A percentile compares a stretch with the other conserved stretches of the same genome.
phyloP scores from a whole-genome alignment of 2,329 filamentous ascomycete species.

The Botrytis sinoallii region DNA sequence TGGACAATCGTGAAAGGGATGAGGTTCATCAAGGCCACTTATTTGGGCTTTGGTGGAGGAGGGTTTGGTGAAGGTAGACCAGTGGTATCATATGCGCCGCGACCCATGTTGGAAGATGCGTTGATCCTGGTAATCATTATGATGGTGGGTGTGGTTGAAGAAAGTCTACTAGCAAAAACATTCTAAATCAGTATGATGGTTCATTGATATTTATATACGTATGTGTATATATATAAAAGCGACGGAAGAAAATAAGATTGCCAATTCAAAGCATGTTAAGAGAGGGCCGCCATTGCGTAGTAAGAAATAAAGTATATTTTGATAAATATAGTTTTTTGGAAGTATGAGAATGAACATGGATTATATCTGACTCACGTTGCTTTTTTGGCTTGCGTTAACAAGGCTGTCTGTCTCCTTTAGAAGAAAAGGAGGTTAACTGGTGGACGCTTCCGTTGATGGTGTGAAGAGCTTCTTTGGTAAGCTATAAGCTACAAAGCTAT shows the following conservation, averaged over 20 bases:
- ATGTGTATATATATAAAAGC: background rate
- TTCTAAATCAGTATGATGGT: constrained; percentile 3
- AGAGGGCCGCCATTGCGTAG: background rate
- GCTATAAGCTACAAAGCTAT: constrained; percentile 12
- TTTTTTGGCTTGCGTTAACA: constrained; percentile 20
- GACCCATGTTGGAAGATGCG: constrained; percentile 46
- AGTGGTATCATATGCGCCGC: constrained; percentile 52
- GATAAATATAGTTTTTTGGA: constrained; percentile 2
- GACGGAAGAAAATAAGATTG: constrained; percentile 5
- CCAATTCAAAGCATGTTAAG: background rate
- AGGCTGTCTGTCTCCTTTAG: constrained; percentile 18
- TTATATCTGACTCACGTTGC: constrained; percentile 30
- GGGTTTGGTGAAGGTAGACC: constrained; percentile 46
- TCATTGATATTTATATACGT: background rate
- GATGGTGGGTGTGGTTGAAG: background rate
- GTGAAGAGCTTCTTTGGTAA: constrained; percentile 20
- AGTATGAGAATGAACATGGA: background rate
- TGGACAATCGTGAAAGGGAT: constrained; percentile 19
- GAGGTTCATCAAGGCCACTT: constrained; percentile 22
- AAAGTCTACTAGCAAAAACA: constrained; percentile 11
- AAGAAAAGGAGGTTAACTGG: constrained; percentile 18
- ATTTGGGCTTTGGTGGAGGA: constrained; percentile 36
- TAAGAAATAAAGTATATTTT: constrained; percentile 15
- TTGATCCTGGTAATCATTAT: constrained; percentile 35
- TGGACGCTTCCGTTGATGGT: constrained; percentile 10